phyloP scores from a whole-genome alignment of 148 eudicot genomes.

The Amaranthus palmeri region DNA sequence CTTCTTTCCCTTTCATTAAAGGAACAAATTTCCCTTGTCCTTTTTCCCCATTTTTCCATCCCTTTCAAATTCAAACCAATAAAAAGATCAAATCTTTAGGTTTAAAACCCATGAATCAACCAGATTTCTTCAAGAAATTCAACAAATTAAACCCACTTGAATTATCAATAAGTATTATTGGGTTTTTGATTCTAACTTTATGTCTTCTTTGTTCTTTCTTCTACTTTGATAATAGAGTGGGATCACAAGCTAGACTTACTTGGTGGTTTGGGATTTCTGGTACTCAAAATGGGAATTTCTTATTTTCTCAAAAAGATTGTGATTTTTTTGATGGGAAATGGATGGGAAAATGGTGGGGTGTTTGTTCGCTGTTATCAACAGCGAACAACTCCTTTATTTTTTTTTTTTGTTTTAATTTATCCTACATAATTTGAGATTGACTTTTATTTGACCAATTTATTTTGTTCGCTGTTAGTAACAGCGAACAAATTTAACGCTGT shows the following conservation, averaged over 20 bases:
- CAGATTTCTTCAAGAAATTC: slow-evolving; percentile 52
- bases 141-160: slow-evolving; percentile 40
- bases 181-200: slow-evolving; percentile 35
- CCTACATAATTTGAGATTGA: no score
- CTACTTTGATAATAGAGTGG: slow-evolving; percentile 46
- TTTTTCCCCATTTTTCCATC: no score
- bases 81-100: not conserved
- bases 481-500: no score
- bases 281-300: slow-evolving; percentile 16
- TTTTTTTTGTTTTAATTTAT: no score
- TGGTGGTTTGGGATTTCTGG: slow-evolving; percentile 35
- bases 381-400: no score
- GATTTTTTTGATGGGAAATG: slow-evolving; percentile 84
- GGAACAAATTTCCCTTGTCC: no score
- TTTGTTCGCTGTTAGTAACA: no score
- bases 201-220: slow-evolving; percentile 43
- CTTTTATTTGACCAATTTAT: no score
- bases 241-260: slow-evolving; percentile 11
- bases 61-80: no score
- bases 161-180: slow-evolving; percentile 30
- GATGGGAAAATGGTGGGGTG: no score
- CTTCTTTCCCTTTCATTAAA: no score
- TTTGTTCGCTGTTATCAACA: no score
- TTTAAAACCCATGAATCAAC: slow-evolving; percentile 25
- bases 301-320: slow-evolving; percentile 39